These are phyloP conservation scores for Claviceps pazoutovae DNA, from an alignment of 2,329 filamentous ascomycete species.

Conservation along the genomic window DNA sequence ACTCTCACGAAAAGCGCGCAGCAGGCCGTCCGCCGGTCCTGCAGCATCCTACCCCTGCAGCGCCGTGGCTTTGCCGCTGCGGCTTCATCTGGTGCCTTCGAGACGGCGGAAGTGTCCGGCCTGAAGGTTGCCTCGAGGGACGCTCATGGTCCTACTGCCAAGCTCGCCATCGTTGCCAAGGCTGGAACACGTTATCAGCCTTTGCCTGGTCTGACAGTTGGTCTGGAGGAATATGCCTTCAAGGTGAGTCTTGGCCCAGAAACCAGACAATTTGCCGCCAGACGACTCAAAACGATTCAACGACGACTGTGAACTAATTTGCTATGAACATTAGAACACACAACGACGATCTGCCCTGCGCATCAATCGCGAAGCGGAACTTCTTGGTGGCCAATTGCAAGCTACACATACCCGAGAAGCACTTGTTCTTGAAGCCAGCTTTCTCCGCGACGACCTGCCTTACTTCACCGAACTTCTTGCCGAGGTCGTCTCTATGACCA, in stretches of 20 bases:
- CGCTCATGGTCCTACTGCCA: constrained; percentile 74
- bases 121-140: constrained; percentile 91
- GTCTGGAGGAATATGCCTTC: constrained; percentile 91
- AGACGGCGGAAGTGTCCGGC: constrained; percentile 72
- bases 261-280: constrained; percentile 3
- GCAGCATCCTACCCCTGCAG: constrained; percentile 40
- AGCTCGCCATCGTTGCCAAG: constrained; percentile 82
- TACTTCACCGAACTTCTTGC: constrained; percentile 94
- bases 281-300: neutral
- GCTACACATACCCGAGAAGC: constrained; percentile 88
- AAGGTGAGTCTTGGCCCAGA: constrained; percentile 44
- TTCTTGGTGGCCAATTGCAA: constrained; percentile 80
- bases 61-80: constrained; percentile 45
- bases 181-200: constrained; percentile 89
- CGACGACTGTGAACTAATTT: constrained; percentile 31
- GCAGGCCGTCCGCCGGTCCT: constrained; percentile 41
- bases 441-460: constrained; percentile 87
- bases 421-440: constrained; percentile 82
- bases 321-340: constrained; percentile 50
- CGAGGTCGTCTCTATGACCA: constrained; percentile 79
- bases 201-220: constrained; percentile 76
- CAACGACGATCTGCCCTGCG: constrained; percentile 76
- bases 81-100: constrained; percentile 63
- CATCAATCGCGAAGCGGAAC: constrained; percentile 88
- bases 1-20: constrained; percentile 44